Evolutionary conservation across 2,329 filamentous ascomycete species (phyloP), one percentile per base, ranked within the genome.

Genomic region (Ophiocordyceps australis): DNA sequence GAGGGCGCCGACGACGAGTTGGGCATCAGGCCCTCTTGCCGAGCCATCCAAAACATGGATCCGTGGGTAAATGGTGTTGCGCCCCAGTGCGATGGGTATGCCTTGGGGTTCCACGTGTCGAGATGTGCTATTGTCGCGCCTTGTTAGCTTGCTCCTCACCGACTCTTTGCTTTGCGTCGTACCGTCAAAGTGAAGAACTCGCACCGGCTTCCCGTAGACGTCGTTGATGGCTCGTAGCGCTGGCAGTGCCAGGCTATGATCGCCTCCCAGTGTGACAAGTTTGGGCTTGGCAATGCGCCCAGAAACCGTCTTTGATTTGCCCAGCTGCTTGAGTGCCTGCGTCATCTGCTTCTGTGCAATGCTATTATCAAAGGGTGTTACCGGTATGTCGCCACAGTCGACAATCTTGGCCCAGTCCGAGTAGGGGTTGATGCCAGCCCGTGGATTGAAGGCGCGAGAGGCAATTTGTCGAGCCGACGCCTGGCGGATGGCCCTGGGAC

Each of bases 381-480:
- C 62, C 16, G 85, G 82, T 29, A 93, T 82, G 45, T 93, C 85
- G 24, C 85, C 85, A 47, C 85, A 94, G 56, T 94, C 85, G 26
- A 86, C 58, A 31, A 93, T 69, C 25, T 66, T 81, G 7, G 82
- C 74, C 67, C 80, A 86, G 40, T 67, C 74, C 44, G 75, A 35
- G 53, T 89, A 93, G 0, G 85, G 82, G 49, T 93, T 94, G 36
- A 93, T 64, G 20, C 63, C 65, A 2, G 81, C 82, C 14, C 82
- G 72, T 3, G 77, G 68, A 50, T 93, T 93, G 63, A 78, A 55
- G 42, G 76, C 77, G 22, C 81, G 69, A 47, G 77, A 80, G 3
- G 72, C 65, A 10, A 76, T 81, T 52, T 93, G 83, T 13, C 83
- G 72, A 7, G 74, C 64, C 17, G 80, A 86, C 21, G 81, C 83